Base-by-base conservation (phyloP, 2,329 filamentous ascomycete genomes). In the Aspergillus brasiliensis region DNA sequence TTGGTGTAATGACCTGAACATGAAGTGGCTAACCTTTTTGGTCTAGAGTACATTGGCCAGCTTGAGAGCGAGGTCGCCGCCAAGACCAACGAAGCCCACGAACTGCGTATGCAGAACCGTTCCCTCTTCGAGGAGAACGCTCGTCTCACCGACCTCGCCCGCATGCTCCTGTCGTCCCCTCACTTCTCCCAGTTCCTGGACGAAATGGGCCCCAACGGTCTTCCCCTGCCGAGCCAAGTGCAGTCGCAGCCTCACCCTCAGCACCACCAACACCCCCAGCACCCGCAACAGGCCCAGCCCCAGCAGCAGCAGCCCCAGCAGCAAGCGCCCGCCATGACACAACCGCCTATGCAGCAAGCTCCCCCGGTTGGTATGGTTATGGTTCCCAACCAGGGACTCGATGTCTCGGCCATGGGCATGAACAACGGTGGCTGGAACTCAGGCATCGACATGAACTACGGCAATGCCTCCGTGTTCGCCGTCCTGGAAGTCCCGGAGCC, bases 41-140 rank as follows among this genome's bases (percentile, higher is more conserved):
- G n/a, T 25, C 44, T 71, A 98, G 95, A 98, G 84, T 98, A 98
- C 82, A 98, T 99, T 73, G 86, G 87, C 64, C 93, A 98, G 77
- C 90, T 99, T 15, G 95, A 99, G 81, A 83, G 86, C 63, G 94
- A 98, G 76, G 90, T 97, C 68, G 89, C 91, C 57, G 83, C 82
- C 71, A 96, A 95, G 80, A 88, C 89, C 42, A 90, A 88, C 65
- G 94, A 98, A 81, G 89, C 90, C 67, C 89, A 89, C 65, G 90
- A 92, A 48, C 84, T 97, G 34, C 89, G 91, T 63, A 79, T 84
- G 37, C 88, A 96, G 77, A 98, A 97, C 82, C 86, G 87, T 51
- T 88, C 90, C 38, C 84, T 99, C 17, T 81, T 87, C 67, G 91
- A 96, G 49, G 92, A 97, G 82, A 96, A 96, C 78, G 88, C 88